A percentile compares a stretch with the other conserved stretches of the same genome.
Evolutionary conservation across 345 rosid species (phyloP).

Genomic region (sweet orange (Citrus sinensis)): DNA sequence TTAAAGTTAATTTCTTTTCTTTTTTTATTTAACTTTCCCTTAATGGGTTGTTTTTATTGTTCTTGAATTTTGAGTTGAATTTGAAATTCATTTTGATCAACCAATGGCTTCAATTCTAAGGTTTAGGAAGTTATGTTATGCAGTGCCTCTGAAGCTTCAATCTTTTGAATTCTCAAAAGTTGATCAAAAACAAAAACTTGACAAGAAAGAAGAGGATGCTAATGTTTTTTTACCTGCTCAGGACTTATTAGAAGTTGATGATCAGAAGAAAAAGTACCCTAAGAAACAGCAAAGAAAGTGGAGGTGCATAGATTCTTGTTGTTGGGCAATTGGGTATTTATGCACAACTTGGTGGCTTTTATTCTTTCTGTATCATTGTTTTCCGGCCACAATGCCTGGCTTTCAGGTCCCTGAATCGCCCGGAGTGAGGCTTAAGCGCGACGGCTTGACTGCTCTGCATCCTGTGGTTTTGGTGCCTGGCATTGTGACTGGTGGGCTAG

Average conservation of each 20-base stretch:
- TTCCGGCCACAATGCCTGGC: constrained; percentile 49
- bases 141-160: constrained; percentile 34
- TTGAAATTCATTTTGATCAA: not conserved
- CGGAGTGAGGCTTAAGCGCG: constrained; percentile 48
- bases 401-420: constrained; percentile 54
- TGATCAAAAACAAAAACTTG: constrained; percentile 7
- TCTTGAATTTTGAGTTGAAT: constrained; percentile 5
- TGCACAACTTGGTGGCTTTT: constrained; percentile 70
- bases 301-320: constrained; percentile 54
- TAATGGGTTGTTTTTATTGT: constrained; percentile 12
- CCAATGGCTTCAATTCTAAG: constrained; percentile 50
- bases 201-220: constrained; percentile 16
- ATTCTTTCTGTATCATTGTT: constrained; percentile 43
- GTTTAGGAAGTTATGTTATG: constrained; percentile 45
- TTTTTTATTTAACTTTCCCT: not conserved
- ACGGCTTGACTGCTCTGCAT: constrained; percentile 56
- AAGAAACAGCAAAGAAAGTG: constrained; percentile 33
- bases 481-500: constrained; percentile 66
- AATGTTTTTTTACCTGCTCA: constrained; percentile 7
- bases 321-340: constrained; percentile 56
- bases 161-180: constrained; percentile 16
- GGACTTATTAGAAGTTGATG: constrained; percentile 1
- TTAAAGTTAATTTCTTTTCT: not conserved
- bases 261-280: constrained; percentile 6
- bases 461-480: constrained; percentile 86